These are phyloP conservation scores for Xylaria sp. DNA, from an alignment of 2,329 filamentous ascomycete genomes.

Conservation along the genomic window DNA sequence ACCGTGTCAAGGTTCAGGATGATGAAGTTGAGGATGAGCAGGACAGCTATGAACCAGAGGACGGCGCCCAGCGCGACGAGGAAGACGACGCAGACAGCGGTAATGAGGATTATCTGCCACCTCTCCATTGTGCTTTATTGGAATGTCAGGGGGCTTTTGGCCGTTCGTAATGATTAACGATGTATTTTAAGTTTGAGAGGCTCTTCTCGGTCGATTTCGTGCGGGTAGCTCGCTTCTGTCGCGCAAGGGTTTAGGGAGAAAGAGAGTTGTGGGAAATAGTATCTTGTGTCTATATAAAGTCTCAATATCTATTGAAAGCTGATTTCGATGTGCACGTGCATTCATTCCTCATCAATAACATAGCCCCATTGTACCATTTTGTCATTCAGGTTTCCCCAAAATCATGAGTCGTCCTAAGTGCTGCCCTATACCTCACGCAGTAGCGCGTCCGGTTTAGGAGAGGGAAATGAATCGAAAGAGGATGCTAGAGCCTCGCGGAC, in stretches of 20 bases:
- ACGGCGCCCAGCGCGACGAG: not conserved
- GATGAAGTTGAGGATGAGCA: constrained; percentile 15
- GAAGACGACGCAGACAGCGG: not conserved
- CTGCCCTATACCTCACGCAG: not conserved
- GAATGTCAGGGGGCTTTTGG: not conserved
- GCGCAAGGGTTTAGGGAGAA: not conserved
- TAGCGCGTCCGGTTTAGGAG: too few species aligned
- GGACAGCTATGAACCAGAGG: not conserved
- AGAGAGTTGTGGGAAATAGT: not conserved
- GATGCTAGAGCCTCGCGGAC: too few species aligned
- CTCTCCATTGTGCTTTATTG: not conserved
- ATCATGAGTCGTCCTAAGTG: not conserved
- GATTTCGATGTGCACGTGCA: not conserved
- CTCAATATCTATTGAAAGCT: not conserved
- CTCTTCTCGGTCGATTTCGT: not conserved
- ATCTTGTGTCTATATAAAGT: not conserved
- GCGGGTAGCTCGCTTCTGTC: not conserved
- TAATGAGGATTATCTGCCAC: not conserved
- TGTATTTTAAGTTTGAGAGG: not conserved
- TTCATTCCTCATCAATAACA: not conserved
- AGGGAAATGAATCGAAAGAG: too few species aligned
- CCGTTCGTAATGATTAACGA: not conserved
- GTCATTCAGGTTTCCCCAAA: not conserved
- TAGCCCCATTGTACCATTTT: not conserved
- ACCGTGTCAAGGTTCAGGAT: constrained; percentile 24